phyloP scores from a whole-genome alignment of 257 asterid genomes.

The Scutellaria baicalensis region DNA sequence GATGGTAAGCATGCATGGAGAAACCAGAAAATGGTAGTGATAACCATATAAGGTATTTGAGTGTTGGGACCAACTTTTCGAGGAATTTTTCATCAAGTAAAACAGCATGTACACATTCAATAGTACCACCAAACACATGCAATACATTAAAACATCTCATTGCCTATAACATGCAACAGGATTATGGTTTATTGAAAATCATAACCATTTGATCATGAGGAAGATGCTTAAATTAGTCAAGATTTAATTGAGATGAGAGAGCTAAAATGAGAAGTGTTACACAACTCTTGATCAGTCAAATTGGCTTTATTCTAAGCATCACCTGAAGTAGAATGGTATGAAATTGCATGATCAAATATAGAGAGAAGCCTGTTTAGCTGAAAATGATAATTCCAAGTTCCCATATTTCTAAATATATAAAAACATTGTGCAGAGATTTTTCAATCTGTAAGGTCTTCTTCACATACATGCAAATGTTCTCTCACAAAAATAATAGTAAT shows the following conservation, averaged over 20 bases:
- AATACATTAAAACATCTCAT: neutral
- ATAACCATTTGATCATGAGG: neutral
- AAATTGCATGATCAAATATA: neutral
- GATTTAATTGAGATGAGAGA: neutral
- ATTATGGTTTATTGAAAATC: too few species aligned
- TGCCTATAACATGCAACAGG: neutral
- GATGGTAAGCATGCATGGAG: too few species aligned
- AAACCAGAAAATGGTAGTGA: neutral
- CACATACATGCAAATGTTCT: slow-evolving; percentile 9
- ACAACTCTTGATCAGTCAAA: neutral
- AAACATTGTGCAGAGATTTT: neutral
- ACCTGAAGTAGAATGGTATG: neutral
- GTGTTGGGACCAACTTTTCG: neutral
- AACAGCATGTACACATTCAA: neutral
- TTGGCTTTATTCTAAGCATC: neutral
- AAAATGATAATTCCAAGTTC: neutral
- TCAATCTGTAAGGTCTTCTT: neutral
- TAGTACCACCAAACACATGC: slow-evolving; percentile 13
- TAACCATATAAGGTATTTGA: neutral
- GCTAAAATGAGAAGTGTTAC: neutral
- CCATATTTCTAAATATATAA: neutral
- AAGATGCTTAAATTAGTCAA: neutral
- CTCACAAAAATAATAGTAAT: neutral
- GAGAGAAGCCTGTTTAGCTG: neutral
- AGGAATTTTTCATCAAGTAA: neutral